Evolutionary conservation across 371 early-diverging fungal genomes (phyloP).

Genomic region (Chytridiales sp.): DNA sequence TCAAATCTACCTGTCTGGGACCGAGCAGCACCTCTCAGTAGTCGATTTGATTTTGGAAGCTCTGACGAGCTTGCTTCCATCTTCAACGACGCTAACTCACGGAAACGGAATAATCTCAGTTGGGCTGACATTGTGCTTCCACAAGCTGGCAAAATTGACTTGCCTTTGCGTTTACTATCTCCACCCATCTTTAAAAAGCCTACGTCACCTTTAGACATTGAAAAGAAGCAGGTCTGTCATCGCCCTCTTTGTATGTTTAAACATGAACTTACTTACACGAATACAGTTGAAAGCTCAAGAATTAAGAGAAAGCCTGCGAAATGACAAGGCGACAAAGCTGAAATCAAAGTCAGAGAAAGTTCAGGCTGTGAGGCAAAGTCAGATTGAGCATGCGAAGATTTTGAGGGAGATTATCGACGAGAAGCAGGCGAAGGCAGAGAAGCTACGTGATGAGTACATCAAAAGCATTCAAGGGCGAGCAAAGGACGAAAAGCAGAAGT

Average conservation of each 20-base stretch:
- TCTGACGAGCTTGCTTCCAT: too few species aligned
- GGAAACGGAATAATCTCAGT: slow-evolving; percentile 11
- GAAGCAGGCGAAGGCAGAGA: slow-evolving; percentile 36
- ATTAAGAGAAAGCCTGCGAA: slow-evolving; percentile 26
- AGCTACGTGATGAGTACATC: slow-evolving; percentile 22
- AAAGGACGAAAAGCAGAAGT: slow-evolving; percentile 29
- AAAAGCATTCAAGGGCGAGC: slow-evolving; percentile 32
- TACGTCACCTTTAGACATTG: slow-evolving; percentile 8
- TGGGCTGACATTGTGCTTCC: slow-evolving; percentile 19
- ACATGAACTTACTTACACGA: not conserved
- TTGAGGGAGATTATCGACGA: slow-evolving; percentile 31
- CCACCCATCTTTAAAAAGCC: slow-evolving; percentile 13
- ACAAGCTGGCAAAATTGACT: slow-evolving; percentile 7
- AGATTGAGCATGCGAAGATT: slow-evolving; percentile 20
- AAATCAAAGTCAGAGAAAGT: slow-evolving; percentile 21
- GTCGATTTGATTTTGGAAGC: slow-evolving; percentile 5
- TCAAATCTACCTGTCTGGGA: slow-evolving; percentile 19
- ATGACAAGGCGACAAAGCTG: slow-evolving; percentile 22
- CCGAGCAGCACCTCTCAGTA: slow-evolving; percentile 14
- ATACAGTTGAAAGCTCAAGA: slow-evolving; percentile 19
- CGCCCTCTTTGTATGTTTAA: not conserved
- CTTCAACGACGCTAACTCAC: too few species aligned
- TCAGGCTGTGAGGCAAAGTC: slow-evolving; percentile 7
- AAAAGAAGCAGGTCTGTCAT: slow-evolving; percentile 22
- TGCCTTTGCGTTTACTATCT: slow-evolving; percentile 15